Conservation (phyloP, 371 early-diverging fungal genomes). For the Apophysomyces variabilis region DNA sequence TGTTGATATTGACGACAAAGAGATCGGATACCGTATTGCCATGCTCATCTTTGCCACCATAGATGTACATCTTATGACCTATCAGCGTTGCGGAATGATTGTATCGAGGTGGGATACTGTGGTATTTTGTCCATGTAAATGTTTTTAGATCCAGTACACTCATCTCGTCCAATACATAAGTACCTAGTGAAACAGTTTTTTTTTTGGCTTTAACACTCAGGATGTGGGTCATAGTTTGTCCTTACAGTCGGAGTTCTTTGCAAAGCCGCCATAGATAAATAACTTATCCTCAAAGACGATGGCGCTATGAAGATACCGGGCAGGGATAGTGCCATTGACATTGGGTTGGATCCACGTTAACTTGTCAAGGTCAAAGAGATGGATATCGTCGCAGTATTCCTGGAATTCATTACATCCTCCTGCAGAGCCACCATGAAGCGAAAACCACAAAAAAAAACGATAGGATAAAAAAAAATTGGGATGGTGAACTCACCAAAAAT, state of each 20-base stretch:
- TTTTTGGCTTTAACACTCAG: background rate
- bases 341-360: conserved; percentile 66
- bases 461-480: conserved; percentile 1
- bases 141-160: conserved; percentile 61
- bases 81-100: conserved; percentile 65
- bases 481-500: conserved; percentile 55
- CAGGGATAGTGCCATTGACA: conserved; percentile 48
- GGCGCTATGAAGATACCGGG: conserved; percentile 66
- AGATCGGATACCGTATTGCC: conserved; percentile 67
- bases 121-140: conserved; percentile 59
- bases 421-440: conserved; percentile 13
- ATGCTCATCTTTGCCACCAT: conserved; percentile 64
- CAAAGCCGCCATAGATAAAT: conserved; percentile 71
- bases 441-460: conserved; percentile 3
- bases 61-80: conserved; percentile 62
- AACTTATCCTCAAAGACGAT: conserved; percentile 65
- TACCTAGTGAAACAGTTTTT: conserved; percentile 34
- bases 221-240: background rate
- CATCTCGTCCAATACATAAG: conserved; percentile 63
- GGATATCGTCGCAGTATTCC: conserved; percentile 68
- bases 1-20: conserved; percentile 57
- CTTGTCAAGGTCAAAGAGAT: conserved; percentile 62
- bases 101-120: conserved; percentile 60
- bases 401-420: conserved; percentile 64
- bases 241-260: conserved; percentile 65